These are phyloP conservation scores for Malus hybrid DNA, from an alignment of 331 rosid genomes.

Conservation along the genomic window DNA sequence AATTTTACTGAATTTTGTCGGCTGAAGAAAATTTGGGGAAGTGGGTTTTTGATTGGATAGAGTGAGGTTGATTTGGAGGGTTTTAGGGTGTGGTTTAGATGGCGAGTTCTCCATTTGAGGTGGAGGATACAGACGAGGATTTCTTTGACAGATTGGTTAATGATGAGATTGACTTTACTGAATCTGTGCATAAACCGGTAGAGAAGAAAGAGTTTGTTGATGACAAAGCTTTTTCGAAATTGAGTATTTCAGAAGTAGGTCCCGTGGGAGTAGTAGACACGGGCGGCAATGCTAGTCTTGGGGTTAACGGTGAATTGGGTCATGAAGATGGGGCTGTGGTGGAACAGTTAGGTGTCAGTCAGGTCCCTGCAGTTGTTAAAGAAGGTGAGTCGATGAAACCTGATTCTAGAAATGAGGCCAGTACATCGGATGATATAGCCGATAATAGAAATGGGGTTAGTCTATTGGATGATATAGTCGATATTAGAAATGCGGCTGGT, in stretches of 20 bases:
- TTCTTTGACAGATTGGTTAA: slow-evolving; percentile 26
- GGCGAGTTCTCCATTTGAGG: slow-evolving; percentile 20
- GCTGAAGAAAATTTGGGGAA: background rate
- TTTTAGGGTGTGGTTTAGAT: background rate
- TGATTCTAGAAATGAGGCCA: background rate
- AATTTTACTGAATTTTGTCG: background rate
- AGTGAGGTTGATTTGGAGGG: background rate
- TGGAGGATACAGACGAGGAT: slow-evolving; percentile 31
- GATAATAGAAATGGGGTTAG: background rate
- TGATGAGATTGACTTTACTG: slow-evolving; percentile 11
- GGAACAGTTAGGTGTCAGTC: background rate
- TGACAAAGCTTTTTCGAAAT: slow-evolving; percentile 11
- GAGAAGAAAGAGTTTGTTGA: slow-evolving; percentile 1
- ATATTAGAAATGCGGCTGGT: background rate
- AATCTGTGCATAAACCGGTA: background rate
- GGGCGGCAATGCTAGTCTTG: background rate
- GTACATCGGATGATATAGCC: background rate
- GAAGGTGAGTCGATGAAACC: background rate
- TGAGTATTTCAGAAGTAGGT: slow-evolving; percentile 18
- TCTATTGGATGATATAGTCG: background rate
- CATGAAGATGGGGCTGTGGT: background rate
- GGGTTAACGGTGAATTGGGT: slow-evolving; percentile 6
- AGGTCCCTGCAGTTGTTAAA: background rate
- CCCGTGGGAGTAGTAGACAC: background rate
- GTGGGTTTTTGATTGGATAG: background rate